phyloP scores from a whole-genome alignment of 2,329 filamentous ascomycete species.

The Didymella pomorum region DNA sequence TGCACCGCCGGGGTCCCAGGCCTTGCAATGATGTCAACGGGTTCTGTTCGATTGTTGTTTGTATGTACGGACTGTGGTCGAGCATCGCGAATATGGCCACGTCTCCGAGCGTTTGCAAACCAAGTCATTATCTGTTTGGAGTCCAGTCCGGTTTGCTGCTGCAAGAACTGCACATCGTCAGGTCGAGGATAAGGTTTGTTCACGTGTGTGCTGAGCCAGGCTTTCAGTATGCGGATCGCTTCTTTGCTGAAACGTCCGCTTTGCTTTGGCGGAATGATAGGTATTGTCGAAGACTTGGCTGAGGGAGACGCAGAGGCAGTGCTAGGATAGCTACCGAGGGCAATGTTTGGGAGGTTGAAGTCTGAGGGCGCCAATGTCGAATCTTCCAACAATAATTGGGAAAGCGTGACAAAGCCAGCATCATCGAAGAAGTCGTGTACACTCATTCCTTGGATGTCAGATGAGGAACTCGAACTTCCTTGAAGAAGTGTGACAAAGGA shows the following conservation, averaged over 20 bases:
- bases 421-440: not conserved
- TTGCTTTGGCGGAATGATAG: constrained; percentile 7
- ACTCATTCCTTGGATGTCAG: not conserved
- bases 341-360: not conserved
- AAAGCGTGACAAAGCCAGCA: not conserved
- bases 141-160: constrained; percentile 31
- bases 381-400: not conserved
- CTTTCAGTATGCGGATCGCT: constrained; percentile 31
- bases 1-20: constrained; percentile 31
- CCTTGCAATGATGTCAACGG: constrained; percentile 31
- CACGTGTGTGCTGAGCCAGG: constrained; percentile 32
- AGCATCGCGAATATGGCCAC: constrained; percentile 26
- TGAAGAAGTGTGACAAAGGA: not conserved
- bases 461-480: not conserved
- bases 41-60: constrained; percentile 3
- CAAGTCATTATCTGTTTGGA: constrained; percentile 35
- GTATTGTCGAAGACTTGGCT: not conserved
- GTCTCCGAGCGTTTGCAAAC: constrained; percentile 38
- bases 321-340: not conserved
- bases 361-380: not conserved
- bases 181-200: constrained; percentile 34
- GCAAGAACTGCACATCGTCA: constrained; percentile 25
- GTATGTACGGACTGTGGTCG: not conserved
- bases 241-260: constrained; percentile 30
- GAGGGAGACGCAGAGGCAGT: not conserved